These are phyloP conservation scores for Glaciozyma antarctica DNA, from an alignment of 768 basidiomycete species.

Conservation along the genomic window DNA sequence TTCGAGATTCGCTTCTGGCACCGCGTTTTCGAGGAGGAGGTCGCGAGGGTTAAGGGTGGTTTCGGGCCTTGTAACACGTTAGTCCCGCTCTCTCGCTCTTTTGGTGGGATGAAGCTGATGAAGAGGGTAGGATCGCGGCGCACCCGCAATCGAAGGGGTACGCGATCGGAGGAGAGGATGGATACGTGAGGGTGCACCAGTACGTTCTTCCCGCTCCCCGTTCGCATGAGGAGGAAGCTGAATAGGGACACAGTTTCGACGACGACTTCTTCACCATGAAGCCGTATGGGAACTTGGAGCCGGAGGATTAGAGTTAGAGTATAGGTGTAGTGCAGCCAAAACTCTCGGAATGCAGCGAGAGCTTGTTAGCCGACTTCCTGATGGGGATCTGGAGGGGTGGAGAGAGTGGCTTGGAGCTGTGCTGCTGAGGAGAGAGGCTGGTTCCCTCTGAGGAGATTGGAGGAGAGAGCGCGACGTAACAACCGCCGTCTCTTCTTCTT, in stretches of 20 bases:
- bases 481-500: no score
- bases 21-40: slow-evolving; percentile 49
- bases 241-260: slow-evolving; percentile 56
- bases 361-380: no score
- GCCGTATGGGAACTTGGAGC: slow-evolving; percentile 83
- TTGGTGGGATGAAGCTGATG: not conserved
- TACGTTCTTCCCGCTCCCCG: slow-evolving; percentile 8
- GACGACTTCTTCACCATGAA: slow-evolving; percentile 85
- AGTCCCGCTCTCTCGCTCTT: slow-evolving; percentile 39
- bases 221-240: not conserved
- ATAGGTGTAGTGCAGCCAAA: not conserved
- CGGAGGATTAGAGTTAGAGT: slow-evolving; percentile 46
- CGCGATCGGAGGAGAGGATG: slow-evolving; percentile 93
- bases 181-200: slow-evolving; percentile 30
- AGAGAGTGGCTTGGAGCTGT: no score
- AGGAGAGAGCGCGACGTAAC: no score
- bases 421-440: no score
- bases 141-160: slow-evolving; percentile 81
- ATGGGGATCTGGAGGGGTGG: no score
- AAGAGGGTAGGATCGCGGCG: slow-evolving; percentile 63
- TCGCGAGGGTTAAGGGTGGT: slow-evolving; percentile 93
- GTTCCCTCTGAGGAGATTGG: no score
- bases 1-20: slow-evolving; percentile 99
- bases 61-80: slow-evolving; percentile 95
- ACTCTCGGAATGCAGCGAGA: no score